A percentile compares a stretch with the other conserved stretches of the same genome.
Conservation (phyloP, 164 flowering plant genomes). For the Pachysandra terminalis region DNA sequence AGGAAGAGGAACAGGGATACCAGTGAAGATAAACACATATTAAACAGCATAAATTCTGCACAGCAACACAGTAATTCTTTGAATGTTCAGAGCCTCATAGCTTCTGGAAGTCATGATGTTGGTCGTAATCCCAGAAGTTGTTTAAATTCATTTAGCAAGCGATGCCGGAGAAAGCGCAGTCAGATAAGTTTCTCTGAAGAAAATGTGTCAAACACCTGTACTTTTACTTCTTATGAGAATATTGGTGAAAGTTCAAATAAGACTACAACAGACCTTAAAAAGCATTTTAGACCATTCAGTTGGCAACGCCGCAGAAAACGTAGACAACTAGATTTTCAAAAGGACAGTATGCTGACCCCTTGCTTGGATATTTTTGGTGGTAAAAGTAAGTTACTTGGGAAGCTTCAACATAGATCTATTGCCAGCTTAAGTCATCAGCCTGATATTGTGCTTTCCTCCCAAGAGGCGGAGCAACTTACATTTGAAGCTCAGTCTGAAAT, state of each 20-base stretch:
- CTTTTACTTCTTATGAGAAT: conserved; percentile 4
- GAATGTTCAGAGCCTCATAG: conserved; percentile 6
- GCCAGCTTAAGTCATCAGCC: conserved; percentile 1
- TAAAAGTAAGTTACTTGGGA: conserved; percentile 7
- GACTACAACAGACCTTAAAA: conserved; percentile 14
- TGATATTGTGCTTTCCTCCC: conserved; percentile 22
- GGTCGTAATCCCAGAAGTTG: conserved; percentile 13
- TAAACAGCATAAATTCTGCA: conserved; percentile 11
- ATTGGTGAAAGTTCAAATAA: background rate
- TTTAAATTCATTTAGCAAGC: conserved; percentile 9
- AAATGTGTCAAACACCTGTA: conserved; percentile 4
- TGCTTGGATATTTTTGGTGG: background rate
- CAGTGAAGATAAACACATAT: conserved; percentile 10
- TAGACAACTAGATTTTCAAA: conserved; percentile 19
- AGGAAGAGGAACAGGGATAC: conserved; percentile 36
- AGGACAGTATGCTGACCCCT: conserved; percentile 5
- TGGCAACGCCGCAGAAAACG: conserved; percentile 52
- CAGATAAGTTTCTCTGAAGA: conserved; percentile 12
- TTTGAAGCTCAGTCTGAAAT: conserved; percentile 2
- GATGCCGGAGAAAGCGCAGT: conserved; percentile 7
- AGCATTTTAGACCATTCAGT: conserved; percentile 36
- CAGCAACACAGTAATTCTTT: conserved; percentile 10
- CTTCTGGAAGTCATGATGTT: conserved; percentile 9
- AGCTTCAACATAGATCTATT: conserved; percentile 11
- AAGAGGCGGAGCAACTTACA: conserved; percentile 6